Evolutionary conservation across 1,284 basidiomycete genomes (phyloP).

Genomic region (Bjerkandera adusta): DNA sequence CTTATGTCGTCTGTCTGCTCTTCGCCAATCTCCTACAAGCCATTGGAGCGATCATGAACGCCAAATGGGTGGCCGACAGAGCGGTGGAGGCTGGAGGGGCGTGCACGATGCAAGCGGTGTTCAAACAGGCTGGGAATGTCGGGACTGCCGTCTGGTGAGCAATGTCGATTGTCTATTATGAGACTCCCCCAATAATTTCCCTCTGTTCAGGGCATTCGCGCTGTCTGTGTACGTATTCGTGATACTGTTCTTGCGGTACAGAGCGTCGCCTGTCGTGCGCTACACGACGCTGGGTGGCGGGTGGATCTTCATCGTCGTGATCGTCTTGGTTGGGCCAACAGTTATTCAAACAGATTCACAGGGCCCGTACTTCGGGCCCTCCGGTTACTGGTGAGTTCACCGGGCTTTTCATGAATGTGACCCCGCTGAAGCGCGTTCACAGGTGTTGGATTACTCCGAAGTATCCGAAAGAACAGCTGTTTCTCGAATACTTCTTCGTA

Average conservation of each 20-base stretch:
- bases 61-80: conserved; percentile 37
- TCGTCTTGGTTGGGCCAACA: conserved; percentile 37
- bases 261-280: conserved; percentile 22
- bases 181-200: not conserved
- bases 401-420: not conserved
- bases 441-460: conserved; percentile 48
- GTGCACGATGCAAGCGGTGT: conserved; percentile 41
- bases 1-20: conserved; percentile 38
- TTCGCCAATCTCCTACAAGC: conserved; percentile 41
- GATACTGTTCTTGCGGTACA: conserved; percentile 38
- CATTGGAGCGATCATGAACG: conserved; percentile 38
- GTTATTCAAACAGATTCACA: conserved; percentile 30
- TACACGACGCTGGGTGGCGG: conserved; percentile 31
- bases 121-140: conserved; percentile 44
- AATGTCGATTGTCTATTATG: not conserved
- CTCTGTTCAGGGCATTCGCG: conserved; percentile 34
- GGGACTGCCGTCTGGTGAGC: conserved; percentile 38
- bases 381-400: conserved; percentile 40
- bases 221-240: conserved; percentile 41
- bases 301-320: conserved; percentile 33
- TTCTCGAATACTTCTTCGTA: conserved; percentile 48
- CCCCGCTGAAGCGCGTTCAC: not conserved
- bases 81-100: conserved; percentile 32
- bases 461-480: conserved; percentile 40
- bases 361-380: conserved; percentile 43